A percentile compares a stretch with the other conserved stretches of the same genome.
phyloP scores from a whole-genome alignment of 2,329 filamentous ascomycete species.

The Dactylonectria macrodidyma region DNA sequence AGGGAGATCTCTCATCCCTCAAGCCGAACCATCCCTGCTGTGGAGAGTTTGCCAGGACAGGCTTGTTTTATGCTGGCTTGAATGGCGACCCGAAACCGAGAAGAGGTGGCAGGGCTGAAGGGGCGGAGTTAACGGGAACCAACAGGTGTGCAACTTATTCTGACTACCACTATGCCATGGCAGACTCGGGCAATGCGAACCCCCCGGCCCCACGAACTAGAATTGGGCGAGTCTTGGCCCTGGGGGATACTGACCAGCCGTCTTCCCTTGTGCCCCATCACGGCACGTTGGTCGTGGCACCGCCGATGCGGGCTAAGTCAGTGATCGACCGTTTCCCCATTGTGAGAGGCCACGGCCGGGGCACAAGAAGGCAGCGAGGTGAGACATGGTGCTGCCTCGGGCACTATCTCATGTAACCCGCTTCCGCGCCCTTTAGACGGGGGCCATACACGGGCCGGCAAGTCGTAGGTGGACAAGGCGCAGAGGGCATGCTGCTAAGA shows the following conservation, averaged over 20 bases:
- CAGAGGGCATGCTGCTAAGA: neutral
- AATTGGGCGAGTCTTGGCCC: slow-evolving; percentile 4
- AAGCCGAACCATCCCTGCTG: neutral
- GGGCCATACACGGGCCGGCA: neutral
- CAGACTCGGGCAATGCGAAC: neutral
- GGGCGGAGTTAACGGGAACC: neutral
- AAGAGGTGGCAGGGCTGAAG: slow-evolving; percentile 5
- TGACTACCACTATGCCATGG: neutral
- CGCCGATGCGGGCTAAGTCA: neutral
- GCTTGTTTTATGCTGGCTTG: neutral
- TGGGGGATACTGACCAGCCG: neutral
- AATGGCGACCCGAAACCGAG: neutral
- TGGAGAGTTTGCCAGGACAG: neutral
- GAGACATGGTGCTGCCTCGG: slow-evolving; percentile 18
- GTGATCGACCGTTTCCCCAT: slow-evolving; percentile 8
- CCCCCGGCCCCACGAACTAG: neutral
- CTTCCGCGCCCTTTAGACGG: neutral
- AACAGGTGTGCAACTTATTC: slow-evolving; percentile 12
- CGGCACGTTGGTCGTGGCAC: slow-evolving; percentile 17
- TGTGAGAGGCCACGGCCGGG: slow-evolving; percentile 9
- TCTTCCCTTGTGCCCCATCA: slow-evolving; percentile 7
- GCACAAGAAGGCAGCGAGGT: slow-evolving; percentile 5
- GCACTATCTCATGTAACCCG: slow-evolving; percentile 9
- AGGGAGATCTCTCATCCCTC: neutral
- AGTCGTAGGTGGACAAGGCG: neutral